These are phyloP conservation scores for Trichoderma sp. DNA, from an alignment of 2,329 filamentous ascomycete genomes.

Conservation along the genomic window DNA sequence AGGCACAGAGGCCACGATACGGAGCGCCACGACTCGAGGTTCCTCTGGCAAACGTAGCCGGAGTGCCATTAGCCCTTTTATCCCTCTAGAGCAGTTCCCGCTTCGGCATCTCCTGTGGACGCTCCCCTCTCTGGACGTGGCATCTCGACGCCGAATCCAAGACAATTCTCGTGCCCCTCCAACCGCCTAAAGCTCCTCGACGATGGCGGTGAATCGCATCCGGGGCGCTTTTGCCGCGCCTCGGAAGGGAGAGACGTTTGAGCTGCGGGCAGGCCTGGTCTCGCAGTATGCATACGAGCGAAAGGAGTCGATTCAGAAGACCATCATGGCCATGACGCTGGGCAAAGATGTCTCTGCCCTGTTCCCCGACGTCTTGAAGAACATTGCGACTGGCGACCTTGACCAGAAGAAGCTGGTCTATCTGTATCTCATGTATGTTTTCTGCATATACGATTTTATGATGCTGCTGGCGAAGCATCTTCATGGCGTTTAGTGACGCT, in stretches of 20 bases:
- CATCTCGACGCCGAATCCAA: not conserved
- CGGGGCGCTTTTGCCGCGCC: slow-evolving; percentile 90
- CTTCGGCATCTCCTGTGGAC: not conserved
- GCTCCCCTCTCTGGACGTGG: not conserved
- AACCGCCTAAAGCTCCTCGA: slow-evolving; percentile 35
- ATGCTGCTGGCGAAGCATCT: not conserved
- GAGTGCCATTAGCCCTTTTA: not conserved
- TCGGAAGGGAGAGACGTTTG: slow-evolving; percentile 96
- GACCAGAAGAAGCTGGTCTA: slow-evolving; percentile 99
- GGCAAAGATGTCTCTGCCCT: slow-evolving; percentile 97
- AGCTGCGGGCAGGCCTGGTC: slow-evolving; percentile 90
- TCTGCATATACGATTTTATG: not conserved
- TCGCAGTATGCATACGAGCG: slow-evolving; percentile 99
- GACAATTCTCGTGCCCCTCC: slow-evolving; percentile 36
- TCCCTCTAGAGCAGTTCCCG: not conserved
- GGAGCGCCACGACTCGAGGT: slow-evolving; percentile 15
- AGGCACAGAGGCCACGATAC: slow-evolving; percentile 16
- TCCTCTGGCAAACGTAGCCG: not conserved
- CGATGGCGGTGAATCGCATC: slow-evolving; percentile 95
- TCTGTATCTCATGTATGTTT: slow-evolving; percentile 85
- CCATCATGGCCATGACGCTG: slow-evolving; percentile 99
- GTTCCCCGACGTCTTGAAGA: slow-evolving; percentile 97
- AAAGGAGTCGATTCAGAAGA: slow-evolving; percentile 99
- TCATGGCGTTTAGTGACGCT: not conserved
- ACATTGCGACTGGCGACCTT: slow-evolving; percentile 91